Base-by-base conservation (phyloP, 2,329 filamentous ascomycete genomes). In the Neofusicoccum sp. region DNA sequence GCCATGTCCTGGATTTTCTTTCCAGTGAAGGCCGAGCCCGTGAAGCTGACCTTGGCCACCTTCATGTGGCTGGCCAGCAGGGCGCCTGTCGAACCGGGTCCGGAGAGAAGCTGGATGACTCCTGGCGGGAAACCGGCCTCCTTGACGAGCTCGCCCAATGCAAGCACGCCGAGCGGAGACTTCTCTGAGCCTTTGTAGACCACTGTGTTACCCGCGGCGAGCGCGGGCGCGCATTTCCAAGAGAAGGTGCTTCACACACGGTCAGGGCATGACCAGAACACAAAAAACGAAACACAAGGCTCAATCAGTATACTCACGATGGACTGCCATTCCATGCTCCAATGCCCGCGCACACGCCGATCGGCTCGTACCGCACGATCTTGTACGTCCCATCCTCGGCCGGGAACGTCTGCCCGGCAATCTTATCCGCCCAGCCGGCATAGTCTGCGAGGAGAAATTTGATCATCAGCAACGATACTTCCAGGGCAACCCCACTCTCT, bases 21-120 rank as follows among this genome's bases (percentile, higher is more conserved):
- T 16, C 76, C 76, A 4, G 71, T 69, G 2, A 68, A 63, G 3
- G 68, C 70, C 20, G 68, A 71, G 4, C 76, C 76, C 7, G 76
- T 79, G 63, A 77, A 78, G 20, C 68, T 70, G 41, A 78, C 72
- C 66, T 78, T 78, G 63, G 73, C 70, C 24, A 78, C 68, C 41
- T 73, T 68, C 71, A 77, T 76, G 61, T 79, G 77, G 1, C 6
- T 12, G 12, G 43, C 71, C 6, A 79, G 62, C 58, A 68, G 63
- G 1, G 65, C 68, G 5, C 73, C 74, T 1, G 68, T 65, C 5
- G 62, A 63, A 7, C 73, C 73, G 65, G 4, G 62, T 58, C 20
- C 61, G 34, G 28, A 65, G 64, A 54, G 36, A 63, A 65, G 71
- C 65, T 79, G 73, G 64, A 79, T 67, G 1, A 78, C 75, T 28